Evolutionary conservation across 805 yeast genomes (phyloP).

Genomic region (Pichia occidentalis): DNA sequence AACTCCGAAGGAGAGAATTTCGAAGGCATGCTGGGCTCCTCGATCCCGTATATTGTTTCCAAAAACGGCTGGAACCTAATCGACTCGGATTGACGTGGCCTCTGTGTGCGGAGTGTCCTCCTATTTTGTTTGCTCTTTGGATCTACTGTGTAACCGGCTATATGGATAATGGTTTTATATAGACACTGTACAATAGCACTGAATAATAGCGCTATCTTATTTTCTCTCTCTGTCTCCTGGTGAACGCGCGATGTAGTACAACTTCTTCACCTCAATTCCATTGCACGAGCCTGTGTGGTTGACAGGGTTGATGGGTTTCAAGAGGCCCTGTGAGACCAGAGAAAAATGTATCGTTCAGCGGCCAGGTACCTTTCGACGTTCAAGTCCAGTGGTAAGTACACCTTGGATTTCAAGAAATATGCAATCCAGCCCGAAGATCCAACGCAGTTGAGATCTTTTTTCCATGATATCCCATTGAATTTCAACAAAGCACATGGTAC

Average conservation of each 20-base stretch:
- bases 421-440: slow-evolving; percentile 16
- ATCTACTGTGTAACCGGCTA: too few relatives aligned
- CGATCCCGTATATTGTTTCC: slow-evolving; percentile 27
- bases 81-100: slow-evolving; percentile 8
- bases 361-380: slow-evolving; percentile 1
- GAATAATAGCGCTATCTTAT: too few relatives aligned
- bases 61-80: slow-evolving; percentile 29
- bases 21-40: slow-evolving; percentile 31
- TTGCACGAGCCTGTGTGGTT: too few relatives aligned
- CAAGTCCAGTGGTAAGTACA: slow-evolving; percentile 33
- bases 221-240: too few relatives aligned
- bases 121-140: too few relatives aligned
- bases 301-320: too few relatives aligned
- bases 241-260: too few relatives aligned
- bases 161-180: too few relatives aligned
- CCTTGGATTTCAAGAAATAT: slow-evolving; percentile 38
- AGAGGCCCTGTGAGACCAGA: not conserved
- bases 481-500: slow-evolving; percentile 36
- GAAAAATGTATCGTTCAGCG: not conserved
- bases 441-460: slow-evolving; percentile 38
- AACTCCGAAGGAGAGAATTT: slow-evolving; percentile 13
- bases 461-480: slow-evolving; percentile 65
- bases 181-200: too few relatives aligned
- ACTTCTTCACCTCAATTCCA: too few relatives aligned
- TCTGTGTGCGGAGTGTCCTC: too few relatives aligned